These are phyloP conservation scores for Sporothrix pallida DNA, from an alignment of 2,329 filamentous ascomycete species.

Conservation along the genomic window DNA sequence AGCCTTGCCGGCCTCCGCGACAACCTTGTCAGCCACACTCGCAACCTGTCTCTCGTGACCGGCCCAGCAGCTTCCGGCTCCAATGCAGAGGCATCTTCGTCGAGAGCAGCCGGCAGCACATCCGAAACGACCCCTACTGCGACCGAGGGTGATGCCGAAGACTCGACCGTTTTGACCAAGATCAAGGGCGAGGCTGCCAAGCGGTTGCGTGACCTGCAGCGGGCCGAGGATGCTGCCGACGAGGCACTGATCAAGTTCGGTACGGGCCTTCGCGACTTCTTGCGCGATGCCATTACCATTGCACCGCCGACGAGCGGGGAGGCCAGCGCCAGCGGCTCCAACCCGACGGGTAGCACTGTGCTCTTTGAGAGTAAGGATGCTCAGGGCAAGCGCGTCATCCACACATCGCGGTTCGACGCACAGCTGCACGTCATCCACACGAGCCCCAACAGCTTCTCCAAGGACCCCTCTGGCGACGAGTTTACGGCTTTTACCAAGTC, in stretches of 20 bases:
- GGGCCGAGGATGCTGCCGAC: slow-evolving; percentile 93
- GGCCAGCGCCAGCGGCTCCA: slow-evolving; percentile 37
- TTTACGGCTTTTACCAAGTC: slow-evolving; percentile 73
- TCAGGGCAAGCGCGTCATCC: slow-evolving; percentile 88
- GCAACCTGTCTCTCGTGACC: slow-evolving; percentile 70
- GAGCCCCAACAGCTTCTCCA: slow-evolving; percentile 77
- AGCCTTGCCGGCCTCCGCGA: slow-evolving; percentile 74
- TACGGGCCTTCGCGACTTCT: slow-evolving; percentile 84
- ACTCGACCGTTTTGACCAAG: slow-evolving; percentile 70
- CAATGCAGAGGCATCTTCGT: slow-evolving; percentile 40
- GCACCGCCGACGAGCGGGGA: slow-evolving; percentile 68
- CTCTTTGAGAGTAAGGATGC: slow-evolving; percentile 95
- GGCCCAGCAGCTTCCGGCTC: slow-evolving; percentile 40
- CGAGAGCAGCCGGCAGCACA: slow-evolving; percentile 20
- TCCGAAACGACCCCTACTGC: slow-evolving; percentile 53
- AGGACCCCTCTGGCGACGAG: slow-evolving; percentile 77
- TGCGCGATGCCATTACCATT: slow-evolving; percentile 88
- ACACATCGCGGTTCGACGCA: slow-evolving; percentile 91
- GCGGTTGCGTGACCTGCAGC: slow-evolving; percentile 85
- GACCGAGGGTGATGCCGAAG: slow-evolving; percentile 47
- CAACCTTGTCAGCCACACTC: slow-evolving; percentile 73
- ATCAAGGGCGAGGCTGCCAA: slow-evolving; percentile 79
- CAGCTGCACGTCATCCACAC: slow-evolving; percentile 96
- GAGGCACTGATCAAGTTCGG: slow-evolving; percentile 93
- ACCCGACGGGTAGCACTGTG: slow-evolving; percentile 57